Base-by-base conservation (phyloP, 2,329 filamentous ascomycete species). In the Fusarium liriodendri region DNA sequence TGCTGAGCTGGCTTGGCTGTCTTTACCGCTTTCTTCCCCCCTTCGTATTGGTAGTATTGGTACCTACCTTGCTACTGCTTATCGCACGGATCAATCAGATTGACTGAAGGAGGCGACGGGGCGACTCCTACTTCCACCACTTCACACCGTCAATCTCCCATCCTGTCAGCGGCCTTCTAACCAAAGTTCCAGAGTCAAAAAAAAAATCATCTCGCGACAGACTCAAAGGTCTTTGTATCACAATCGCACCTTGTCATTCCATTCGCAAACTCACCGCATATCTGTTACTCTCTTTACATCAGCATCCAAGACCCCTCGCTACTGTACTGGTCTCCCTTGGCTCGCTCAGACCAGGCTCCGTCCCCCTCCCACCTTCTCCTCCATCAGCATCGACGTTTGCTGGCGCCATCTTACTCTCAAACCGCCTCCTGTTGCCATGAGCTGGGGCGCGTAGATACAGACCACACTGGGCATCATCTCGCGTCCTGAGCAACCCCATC, bases 401-500 rank as follows among this genome's bases (percentile, higher is more conserved):
- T 68, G 61, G 58, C 62, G 64, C 57, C 63, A 61, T 70, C 59
- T 62, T 58, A 72, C 70, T 54, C 58, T 54, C 62, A 42, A 37
- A 67, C 47, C 54, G 62, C 64, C 63, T 64, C 64, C 66, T 47
- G 67, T 72, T 78, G 78, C 73, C 77, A 81, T 81, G 80, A 79
- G 71, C 77, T 78, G 72, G 75, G 70, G 76, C 75, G 73, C 74
- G 63, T 72, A 70, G 61, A 74, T 65, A 73, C 62, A 67, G 62
- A 67, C 72, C 58, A 71, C 62, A 64, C 76, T 74, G 76, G 80
- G 77, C 79, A 81, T 74, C 77, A 76, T 74, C 71, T 77, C 65
- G 78, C 79, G 78, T 77, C 74, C 69, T 78, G 73, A 78, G 75
- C 69, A 78, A 72, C 55, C 71, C 58, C 63, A 67, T 57, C 69